These are phyloP conservation scores for Carallia pectinifolia DNA, from an alignment of 345 rosid genomes.

Conservation along the genomic window DNA sequence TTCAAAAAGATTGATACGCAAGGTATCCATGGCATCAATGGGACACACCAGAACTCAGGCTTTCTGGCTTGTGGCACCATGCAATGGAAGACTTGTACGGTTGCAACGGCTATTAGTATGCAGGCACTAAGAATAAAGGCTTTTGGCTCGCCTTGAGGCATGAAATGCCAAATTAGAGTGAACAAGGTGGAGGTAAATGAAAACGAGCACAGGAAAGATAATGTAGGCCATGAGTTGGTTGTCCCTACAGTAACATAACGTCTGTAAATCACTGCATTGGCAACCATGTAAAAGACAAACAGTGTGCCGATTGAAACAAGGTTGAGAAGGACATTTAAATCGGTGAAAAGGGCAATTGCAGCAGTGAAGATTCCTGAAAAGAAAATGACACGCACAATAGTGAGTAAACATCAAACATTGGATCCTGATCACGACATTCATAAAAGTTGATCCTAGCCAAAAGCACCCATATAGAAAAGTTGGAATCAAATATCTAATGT, in stretches of 20 bases:
- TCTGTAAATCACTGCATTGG: constrained; percentile 75
- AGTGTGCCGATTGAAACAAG: constrained; percentile 92
- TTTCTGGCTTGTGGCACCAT: constrained; percentile 60
- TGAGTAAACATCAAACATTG: neutral
- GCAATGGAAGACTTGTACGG: constrained; percentile 46
- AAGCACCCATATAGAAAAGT: too few species aligned
- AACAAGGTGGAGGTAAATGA: constrained; percentile 57
- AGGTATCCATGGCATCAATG: constrained; percentile 92
- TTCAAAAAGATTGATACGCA: constrained; percentile 75
- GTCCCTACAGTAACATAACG: constrained; percentile 70
- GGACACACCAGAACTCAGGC: constrained; percentile 91
- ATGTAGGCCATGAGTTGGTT: constrained; percentile 69
- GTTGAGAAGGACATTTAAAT: constrained; percentile 64
- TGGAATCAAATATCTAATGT: too few species aligned
- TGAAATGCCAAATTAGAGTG: constrained; percentile 66
- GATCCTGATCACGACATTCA: too few species aligned
- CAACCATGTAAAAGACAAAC: constrained; percentile 94
- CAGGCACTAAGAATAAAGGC: constrained; percentile 52
- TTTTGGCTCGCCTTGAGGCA: constrained; percentile 49
- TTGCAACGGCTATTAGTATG: constrained; percentile 39
- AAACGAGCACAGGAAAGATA: constrained; percentile 63
- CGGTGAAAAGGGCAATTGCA: constrained; percentile 71
- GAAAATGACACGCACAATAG: neutral
- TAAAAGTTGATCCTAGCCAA: too few species aligned
- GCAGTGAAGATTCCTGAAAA: constrained; percentile 83